Base-by-base conservation (phyloP, 2,329 filamentous ascomycete genomes). In the Ilyonectria robusta region DNA sequence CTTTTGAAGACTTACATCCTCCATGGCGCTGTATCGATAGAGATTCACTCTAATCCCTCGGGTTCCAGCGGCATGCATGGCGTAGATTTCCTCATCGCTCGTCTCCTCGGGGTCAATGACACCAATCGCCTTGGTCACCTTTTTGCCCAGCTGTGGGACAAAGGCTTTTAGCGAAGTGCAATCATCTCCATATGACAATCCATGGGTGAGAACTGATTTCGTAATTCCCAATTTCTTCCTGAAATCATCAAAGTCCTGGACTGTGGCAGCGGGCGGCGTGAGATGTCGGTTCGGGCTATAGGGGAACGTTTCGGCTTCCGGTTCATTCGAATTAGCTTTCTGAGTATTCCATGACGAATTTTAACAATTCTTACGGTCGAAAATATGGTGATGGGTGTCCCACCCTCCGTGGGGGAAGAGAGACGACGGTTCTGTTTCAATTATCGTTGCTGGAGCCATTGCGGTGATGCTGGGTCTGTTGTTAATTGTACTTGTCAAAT, bases 131-230 rank as follows among this genome's bases (percentile, higher is more conserved):
- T 40, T 57, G 6, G 80, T 80, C 10, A 64, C 67, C 6, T 59
- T 62, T 3, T 47, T 56, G 0, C 73, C 76, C 1, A 82, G 68
- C 6, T 75, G 73, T 0, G 72, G 37, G 1, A 80, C 70, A 54
- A 81, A 82, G 1, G 72, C 59, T 21, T 75, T 77, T 2, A 81
- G 55, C 0, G 79, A 81, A 2, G 74, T 72, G 59, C 76, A 77
- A 57, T 82, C 79, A 31, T 78, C 72, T 6, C 80, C 80, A 19
- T 81, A 81, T 0, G 80, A 81, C 0, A 82, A 60, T 1, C 79
- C 80, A 61, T 82, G 80, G 0, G 78, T 77, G 0, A 82, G 69
- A 6, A 81, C 78, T 0, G 79, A 81, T 46, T 80, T 73, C 1
- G 78, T 80, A 23, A 81, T 75, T 1, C 71, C 72, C 1, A 72